Conservation (phyloP, 2,329 filamentous ascomycete genomes). For the Colletotrichum graminicola region DNA sequence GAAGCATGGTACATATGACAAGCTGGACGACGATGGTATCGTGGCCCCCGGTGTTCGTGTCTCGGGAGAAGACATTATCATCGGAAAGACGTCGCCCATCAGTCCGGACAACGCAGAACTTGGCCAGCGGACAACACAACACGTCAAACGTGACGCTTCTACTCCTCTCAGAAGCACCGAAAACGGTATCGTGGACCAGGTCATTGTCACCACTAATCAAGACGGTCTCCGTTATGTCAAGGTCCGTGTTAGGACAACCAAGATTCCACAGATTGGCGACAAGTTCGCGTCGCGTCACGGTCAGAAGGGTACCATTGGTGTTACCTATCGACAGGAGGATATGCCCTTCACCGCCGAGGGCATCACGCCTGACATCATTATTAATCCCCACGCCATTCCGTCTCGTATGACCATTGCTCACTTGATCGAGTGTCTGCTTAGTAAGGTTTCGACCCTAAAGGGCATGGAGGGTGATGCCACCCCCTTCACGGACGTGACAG, state of each 20-base stretch:
- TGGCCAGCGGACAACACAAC: constrained; percentile 88
- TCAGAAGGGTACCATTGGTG: constrained; percentile 99
- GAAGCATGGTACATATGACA: constrained; percentile 97
- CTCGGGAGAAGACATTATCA: constrained; percentile 98
- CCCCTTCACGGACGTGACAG: constrained; percentile 97
- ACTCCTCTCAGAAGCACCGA: constrained; percentile 95
- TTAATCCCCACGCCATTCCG: constrained; percentile 99
- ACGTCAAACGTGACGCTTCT: constrained; percentile 95
- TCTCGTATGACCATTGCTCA: constrained; percentile 99
- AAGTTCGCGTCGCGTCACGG: constrained; percentile 99
- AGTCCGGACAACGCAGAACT: constrained; percentile 93
- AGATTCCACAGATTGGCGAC: constrained; percentile 98
- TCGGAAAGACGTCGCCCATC: constrained; percentile 97
- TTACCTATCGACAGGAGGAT: constrained; percentile 96
- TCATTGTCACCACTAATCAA: constrained; percentile 92
- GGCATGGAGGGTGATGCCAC: constrained; percentile 98
- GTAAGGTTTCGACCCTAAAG: constrained; percentile 93
- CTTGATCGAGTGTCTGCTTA: constrained; percentile 98
- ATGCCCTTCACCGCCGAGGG: constrained; percentile 98
- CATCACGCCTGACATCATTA: constrained; percentile 94
- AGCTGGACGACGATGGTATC: constrained; percentile 96
- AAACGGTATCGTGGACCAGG: constrained; percentile 94
- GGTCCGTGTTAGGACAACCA: constrained; percentile 96
- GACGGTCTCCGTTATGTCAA: constrained; percentile 97
- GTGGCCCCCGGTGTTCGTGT: constrained; percentile 94